Percentiles rank a stretch among this genome's conserved stretches.
phyloP scores from a whole-genome alignment of 441 rosid genomes.

The Sinapis alba region DNA sequence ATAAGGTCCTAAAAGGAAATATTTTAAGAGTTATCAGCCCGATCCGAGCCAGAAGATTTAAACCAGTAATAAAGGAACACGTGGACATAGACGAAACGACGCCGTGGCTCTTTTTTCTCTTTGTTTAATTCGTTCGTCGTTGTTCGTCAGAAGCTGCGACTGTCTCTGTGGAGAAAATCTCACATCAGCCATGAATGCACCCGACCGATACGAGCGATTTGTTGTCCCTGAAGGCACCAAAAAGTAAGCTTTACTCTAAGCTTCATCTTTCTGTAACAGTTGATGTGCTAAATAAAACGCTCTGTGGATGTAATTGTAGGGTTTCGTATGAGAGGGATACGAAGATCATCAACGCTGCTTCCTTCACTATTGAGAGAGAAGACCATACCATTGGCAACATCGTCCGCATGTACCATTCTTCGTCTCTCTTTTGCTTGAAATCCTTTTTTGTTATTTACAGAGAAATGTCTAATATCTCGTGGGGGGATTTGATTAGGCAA shows the following conservation, averaged over 20 bases:
- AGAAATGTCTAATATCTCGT: constrained; percentile 3
- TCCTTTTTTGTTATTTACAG: not conserved
- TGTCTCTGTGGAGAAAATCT: constrained; percentile 21
- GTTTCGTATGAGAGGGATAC: constrained; percentile 97
- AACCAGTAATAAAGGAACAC: not conserved
- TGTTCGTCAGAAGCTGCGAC: not conserved
- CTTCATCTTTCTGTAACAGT: not conserved
- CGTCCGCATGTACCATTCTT: constrained; percentile 88
- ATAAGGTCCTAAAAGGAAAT: not conserved
- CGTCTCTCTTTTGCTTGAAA: not conserved
- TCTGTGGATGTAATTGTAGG: constrained; percentile 44
- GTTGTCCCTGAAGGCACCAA: constrained; percentile 96
- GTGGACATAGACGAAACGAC: constrained; percentile 29
- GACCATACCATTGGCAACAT: constrained; percentile 94
- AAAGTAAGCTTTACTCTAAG: constrained; percentile 49
- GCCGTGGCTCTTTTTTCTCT: not conserved
- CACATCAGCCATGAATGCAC: constrained; percentile 77
- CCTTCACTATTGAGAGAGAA: constrained; percentile 91
- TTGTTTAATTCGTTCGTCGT: not conserved
- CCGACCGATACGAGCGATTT: constrained; percentile 94
- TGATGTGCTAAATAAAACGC: not conserved
- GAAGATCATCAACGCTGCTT: constrained; percentile 93
- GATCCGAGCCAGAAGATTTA: constrained; percentile 11
- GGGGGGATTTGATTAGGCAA: constrained; percentile 53
- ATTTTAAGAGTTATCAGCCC: not conserved